Percentiles rank a stretch among this genome's conserved stretches.
Conservation (phyloP, 257 asterid species). For the Ehretia macrophylla region DNA sequence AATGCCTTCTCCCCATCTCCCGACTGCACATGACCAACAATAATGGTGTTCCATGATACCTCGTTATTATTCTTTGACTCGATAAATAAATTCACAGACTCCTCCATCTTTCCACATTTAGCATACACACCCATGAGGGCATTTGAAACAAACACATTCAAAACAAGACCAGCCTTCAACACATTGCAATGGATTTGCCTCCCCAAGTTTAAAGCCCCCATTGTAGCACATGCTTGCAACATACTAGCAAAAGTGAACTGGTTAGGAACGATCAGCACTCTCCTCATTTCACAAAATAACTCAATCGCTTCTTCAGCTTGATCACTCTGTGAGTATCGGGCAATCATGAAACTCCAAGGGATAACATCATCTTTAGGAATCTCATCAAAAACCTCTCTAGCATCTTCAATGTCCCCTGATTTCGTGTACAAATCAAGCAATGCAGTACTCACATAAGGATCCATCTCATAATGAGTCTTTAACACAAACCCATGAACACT, state of each 20-base stretch:
- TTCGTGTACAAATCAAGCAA: constrained; percentile 80
- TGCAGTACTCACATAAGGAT: constrained; percentile 74
- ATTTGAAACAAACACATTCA: constrained; percentile 60
- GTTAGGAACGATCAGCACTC: constrained; percentile 52
- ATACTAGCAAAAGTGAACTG: constrained; percentile 87
- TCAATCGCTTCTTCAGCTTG: constrained; percentile 61
- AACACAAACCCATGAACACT: constrained; percentile 68
- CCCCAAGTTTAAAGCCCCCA: constrained; percentile 52
- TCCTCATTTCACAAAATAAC: constrained; percentile 62
- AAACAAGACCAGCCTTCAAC: constrained; percentile 57
- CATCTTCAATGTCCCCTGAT: constrained; percentile 60
- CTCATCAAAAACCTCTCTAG: constrained; percentile 68
- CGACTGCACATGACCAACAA: constrained; percentile 71
- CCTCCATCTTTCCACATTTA: constrained; percentile 68
- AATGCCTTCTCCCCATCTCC: constrained; percentile 77
- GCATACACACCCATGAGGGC: constrained; percentile 95
- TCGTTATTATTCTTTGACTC: constrained; percentile 51
- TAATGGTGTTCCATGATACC: constrained; percentile 90
- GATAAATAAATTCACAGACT: constrained; percentile 50
- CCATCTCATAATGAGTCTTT: constrained; percentile 67
- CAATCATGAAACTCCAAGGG: constrained; percentile 97
- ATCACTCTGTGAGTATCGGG: constrained; percentile 80
- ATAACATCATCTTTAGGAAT: constrained; percentile 73
- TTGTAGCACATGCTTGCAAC: constrained; percentile 81
- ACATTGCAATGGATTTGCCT: constrained; percentile 64